phyloP scores from a whole-genome alignment of 768 basidiomycete species.

The Mrakia gelida region DNA sequence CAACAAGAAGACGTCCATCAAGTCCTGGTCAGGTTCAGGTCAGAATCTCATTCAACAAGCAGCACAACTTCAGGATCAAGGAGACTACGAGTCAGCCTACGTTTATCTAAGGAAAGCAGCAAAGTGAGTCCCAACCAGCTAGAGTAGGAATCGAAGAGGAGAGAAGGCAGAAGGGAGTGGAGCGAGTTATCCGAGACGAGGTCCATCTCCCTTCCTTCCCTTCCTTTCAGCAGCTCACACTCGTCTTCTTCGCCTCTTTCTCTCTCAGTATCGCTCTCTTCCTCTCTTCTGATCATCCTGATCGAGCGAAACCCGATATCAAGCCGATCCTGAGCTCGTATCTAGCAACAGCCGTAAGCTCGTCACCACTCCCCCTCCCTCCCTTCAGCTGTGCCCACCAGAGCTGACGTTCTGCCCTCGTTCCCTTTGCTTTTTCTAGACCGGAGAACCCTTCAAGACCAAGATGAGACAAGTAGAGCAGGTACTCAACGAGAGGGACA shows the following conservation, averaged over 20 bases:
- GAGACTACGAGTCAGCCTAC: conserved; percentile 24
- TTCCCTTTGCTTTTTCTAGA: background rate
- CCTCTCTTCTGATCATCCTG: conserved; percentile 12
- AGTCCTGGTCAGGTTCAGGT: conserved; percentile 16
- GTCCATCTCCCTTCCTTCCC: background rate
- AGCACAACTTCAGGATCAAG: background rate
- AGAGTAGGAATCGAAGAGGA: no score
- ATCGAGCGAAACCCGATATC: conserved; percentile 11
- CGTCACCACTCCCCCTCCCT: background rate
- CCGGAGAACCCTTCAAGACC: background rate
- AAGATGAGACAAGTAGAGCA: conserved; percentile 16
- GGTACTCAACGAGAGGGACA: background rate
- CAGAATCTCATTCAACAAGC: conserved; percentile 14
- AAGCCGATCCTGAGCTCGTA: background rate
- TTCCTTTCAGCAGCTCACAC: background rate
- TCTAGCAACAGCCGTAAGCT: conserved; percentile 15
- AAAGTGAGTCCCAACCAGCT: conserved; percentile 27
- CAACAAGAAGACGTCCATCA: conserved; percentile 16
- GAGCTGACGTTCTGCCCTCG: background rate
- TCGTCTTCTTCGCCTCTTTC: background rate
- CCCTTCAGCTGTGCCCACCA: background rate
- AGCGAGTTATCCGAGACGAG: background rate
- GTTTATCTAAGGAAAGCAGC: conserved; percentile 28
- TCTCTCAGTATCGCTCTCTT: conserved; percentile 20
- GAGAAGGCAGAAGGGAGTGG: background rate